Evolutionary conservation across 2,329 filamentous ascomycete species (phyloP).

Genomic region (Ceratocystiopsis sp.): DNA sequence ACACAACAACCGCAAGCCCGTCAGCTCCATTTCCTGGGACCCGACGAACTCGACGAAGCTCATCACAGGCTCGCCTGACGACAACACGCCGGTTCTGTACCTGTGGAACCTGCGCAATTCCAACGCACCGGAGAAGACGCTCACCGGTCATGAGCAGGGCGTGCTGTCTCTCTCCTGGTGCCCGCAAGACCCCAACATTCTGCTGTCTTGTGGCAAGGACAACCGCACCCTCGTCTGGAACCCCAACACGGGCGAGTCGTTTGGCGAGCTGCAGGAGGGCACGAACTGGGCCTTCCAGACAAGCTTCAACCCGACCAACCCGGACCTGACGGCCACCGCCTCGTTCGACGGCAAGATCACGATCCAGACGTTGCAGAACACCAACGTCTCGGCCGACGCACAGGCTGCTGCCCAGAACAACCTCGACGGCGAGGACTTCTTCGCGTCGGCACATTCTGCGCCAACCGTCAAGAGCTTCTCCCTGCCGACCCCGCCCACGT

Average conservation of each 20-base stretch:
- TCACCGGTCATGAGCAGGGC: slow-evolving; percentile 87
- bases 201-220: slow-evolving; percentile 91
- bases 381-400: slow-evolving; percentile 52
- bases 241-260: slow-evolving; percentile 70
- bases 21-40: slow-evolving; percentile 95
- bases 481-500: slow-evolving; percentile 69
- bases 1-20: slow-evolving; percentile 86
- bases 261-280: slow-evolving; percentile 88
- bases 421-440: slow-evolving; percentile 88
- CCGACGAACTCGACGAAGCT: slow-evolving; percentile 90
- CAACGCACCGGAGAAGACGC: slow-evolving; percentile 75
- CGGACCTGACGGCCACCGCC: slow-evolving; percentile 79
- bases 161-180: slow-evolving; percentile 94
- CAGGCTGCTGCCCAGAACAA: slow-evolving; percentile 49
- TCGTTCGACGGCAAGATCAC: slow-evolving; percentile 96
- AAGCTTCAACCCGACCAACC: slow-evolving; percentile 84
- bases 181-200: slow-evolving; percentile 68
- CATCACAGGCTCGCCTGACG: slow-evolving; percentile 78
- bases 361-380: slow-evolving; percentile 86
- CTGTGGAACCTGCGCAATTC: slow-evolving; percentile 95
- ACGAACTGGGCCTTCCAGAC: slow-evolving; percentile 99
- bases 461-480: slow-evolving; percentile 84
- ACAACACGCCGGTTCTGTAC: slow-evolving; percentile 72
- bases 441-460: slow-evolving; percentile 80
- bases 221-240: slow-evolving; percentile 95